These are phyloP conservation scores for Termitomyces bulborhizus DNA, from an alignment of 768 basidiomycete species.

Conservation along the genomic window DNA sequence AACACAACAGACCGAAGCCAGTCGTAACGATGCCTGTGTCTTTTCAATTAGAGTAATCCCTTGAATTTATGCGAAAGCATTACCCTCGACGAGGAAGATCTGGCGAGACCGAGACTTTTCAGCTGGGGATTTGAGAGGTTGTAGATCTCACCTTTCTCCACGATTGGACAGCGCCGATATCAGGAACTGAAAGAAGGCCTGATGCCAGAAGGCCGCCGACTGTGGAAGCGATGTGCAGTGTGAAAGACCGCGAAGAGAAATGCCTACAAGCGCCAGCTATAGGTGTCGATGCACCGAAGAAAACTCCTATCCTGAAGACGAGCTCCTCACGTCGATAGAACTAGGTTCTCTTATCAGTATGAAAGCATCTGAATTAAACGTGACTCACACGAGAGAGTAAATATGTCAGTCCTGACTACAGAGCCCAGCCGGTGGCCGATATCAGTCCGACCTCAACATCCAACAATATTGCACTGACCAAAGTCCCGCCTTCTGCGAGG, in stretches of 20 bases:
- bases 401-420: slow-evolving; percentile 17
- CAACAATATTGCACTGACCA: slow-evolving; percentile 8
- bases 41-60: not conserved
- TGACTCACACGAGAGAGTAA: slow-evolving; percentile 15
- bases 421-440: not conserved
- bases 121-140: not conserved
- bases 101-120: slow-evolving; percentile 10
- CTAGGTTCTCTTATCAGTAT: slow-evolving; percentile 4
- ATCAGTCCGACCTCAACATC: not conserved
- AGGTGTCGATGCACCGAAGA: slow-evolving; percentile 27
- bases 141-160: slow-evolving; percentile 27
- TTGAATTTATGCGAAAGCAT: not conserved
- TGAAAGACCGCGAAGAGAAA: not conserved
- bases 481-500: slow-evolving; percentile 20
- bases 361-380: too few relatives aligned
- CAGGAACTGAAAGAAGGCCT: slow-evolving; percentile 25
- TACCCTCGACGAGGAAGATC: slow-evolving; percentile 39
- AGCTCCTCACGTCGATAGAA: slow-evolving; percentile 29
- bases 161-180: slow-evolving; percentile 24
- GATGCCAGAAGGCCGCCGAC: slow-evolving; percentile 34
- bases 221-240: slow-evolving; percentile 5
- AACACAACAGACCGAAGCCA: slow-evolving; percentile 27
- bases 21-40: slow-evolving; percentile 27
- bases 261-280: slow-evolving; percentile 29
- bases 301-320: slow-evolving; percentile 27